Evolutionary conservation across 441 rosid species (phyloP), one percentile per base, ranked within the genome.

Genomic region (Hura crepitans): DNA sequence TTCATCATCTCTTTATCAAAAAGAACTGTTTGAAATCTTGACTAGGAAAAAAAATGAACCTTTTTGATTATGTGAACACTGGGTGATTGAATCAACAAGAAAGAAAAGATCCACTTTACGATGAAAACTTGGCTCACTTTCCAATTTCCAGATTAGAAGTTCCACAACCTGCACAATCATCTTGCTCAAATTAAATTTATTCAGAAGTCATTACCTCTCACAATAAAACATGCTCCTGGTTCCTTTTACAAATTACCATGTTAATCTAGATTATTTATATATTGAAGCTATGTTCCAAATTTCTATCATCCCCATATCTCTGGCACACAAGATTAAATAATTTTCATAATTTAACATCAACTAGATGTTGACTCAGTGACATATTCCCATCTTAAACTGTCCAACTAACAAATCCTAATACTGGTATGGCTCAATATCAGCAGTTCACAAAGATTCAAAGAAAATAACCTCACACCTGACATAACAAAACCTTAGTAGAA

Each of bases 61-160:
- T 88, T 90, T 95, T 76, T 95, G 97, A 81, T 75, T 92, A 69
- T 92, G 92, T 14, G 99, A 95, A 79, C 97, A 87, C 73, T 95
- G 99, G 61, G 99, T 95, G 69, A 95, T 95, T 30, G 98, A 95
- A 80, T 95, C 99, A 62, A 95, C 94, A 54, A 95, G 97, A 82
- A 90, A 95, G 83, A 95, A 92, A 62, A 95, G 77, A 82, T 90
- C 97, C 77, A 95, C 96, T 85, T 84, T 92, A 51, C 95, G 90
- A 77, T 86, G 89, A 71, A 81, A 88, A 78, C 91, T 92, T 74
- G 95, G 81, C 80, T 92, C 98, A 75, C 75, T 85, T 83, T 90
- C 98, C 87, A 95, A 81, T 78, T 95, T 95, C 46, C 85, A 85
- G 71, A 95, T 89, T 37, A 95, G 85, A 75, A 95, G 96, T 74